Base-by-base conservation (phyloP, 1,139 yeast genomes). In the Petasospora rhodanensis region DNA sequence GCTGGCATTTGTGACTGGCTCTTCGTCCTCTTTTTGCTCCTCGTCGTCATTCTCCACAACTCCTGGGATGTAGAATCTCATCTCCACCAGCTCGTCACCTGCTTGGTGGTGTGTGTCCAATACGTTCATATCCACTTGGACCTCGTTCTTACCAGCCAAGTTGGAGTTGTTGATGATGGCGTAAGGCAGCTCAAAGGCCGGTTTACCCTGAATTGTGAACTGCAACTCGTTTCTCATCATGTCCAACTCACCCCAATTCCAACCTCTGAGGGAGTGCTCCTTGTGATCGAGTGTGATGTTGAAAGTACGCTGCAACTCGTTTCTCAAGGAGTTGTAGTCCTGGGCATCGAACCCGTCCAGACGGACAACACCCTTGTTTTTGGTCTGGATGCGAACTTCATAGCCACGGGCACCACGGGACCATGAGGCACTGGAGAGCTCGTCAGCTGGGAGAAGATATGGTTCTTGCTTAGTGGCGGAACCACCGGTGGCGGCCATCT, bases 221-320 rank as follows among this genome's bases (percentile, higher is more conserved):
- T 86, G 74, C 60, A 91, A 67, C 57, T 91, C 98, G 49, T 87
- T 85, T 55, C 96, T 76, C 11, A 95, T 95, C 58, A 93, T 75
- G 56, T 89, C 96, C 9, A 91, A 71, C 44, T 80, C 79, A 36
- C 99, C 99, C 98, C 98, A 91, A 59, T 91, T 91, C 98, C 98
- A 91, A 25, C 99, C 99, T 61, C 96, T 76, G 47, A 91, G 66
- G 6, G 96, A 83, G 58, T 91, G 98, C 51, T 91, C 97, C 51
- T 71, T 76, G 43, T 74, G 80, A 49, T 91, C 97, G 43, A 93
- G 68, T 34, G 73, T 72, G 32, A 85, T 66, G 35, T 66, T 66
- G 60, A 87, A 86, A 52, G 83, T 75, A 47, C 89, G 70, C 52
- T 83, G 89, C 47, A 93, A 68, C 49, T 89, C 95, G 52, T 76